phyloP scores from a whole-genome alignment of 345 rosid species.

The Citrus unshiu region DNA sequence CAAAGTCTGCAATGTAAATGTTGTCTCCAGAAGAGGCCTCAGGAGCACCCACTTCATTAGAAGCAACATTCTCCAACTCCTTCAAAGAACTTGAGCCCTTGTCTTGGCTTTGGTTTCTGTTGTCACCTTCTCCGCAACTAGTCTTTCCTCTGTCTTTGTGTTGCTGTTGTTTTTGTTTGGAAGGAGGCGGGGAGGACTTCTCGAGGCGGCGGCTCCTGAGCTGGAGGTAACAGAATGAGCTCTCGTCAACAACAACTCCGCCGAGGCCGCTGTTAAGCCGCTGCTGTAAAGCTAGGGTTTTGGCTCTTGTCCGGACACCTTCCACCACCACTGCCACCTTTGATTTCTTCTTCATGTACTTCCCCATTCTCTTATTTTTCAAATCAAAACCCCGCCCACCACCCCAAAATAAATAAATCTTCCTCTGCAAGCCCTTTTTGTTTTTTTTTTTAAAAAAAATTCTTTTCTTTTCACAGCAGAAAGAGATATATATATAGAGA shows the following conservation, averaged over 20 bases:
- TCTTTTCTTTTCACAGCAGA: neutral
- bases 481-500: neutral
- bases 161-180: slow-evolving; percentile 13
- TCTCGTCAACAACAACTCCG: slow-evolving; percentile 6
- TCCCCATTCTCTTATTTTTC: slow-evolving; percentile 39
- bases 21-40: slow-evolving; percentile 52
- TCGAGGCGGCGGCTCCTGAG: slow-evolving; percentile 60
- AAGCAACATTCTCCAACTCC: neutral
- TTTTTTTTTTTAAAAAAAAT: no score
- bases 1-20: slow-evolving; percentile 32
- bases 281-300: slow-evolving; percentile 53
- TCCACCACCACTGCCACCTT: slow-evolving; percentile 38
- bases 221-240: slow-evolving; percentile 60
- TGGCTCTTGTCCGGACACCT: slow-evolving; percentile 57
- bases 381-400: neutral
- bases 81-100: neutral
- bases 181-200: slow-evolving; percentile 28
- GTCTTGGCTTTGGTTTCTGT: neutral
- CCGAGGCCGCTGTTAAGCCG: slow-evolving; percentile 30
- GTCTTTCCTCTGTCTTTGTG: slow-evolving; percentile 1
- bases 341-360: slow-evolving; percentile 66
- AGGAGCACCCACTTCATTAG: slow-evolving; percentile 16
- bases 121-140: neutral
- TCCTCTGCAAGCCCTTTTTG: neutral
- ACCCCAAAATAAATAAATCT: neutral